Evolutionary conservation across 2,329 filamentous ascomycete species (phyloP).

Genomic region (Spiromastix sp.): DNA sequence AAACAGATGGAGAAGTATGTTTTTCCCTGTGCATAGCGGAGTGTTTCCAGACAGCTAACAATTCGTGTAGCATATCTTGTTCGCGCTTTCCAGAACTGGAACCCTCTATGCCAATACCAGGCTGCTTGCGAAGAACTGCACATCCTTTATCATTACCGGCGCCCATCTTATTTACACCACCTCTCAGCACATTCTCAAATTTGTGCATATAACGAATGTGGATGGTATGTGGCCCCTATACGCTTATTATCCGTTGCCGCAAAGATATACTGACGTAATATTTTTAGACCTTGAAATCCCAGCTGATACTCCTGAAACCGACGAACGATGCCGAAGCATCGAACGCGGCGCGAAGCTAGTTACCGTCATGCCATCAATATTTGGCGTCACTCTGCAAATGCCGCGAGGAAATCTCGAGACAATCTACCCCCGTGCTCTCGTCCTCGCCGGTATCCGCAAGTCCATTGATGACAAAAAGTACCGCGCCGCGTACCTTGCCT

Average conservation of each 20-base stretch:
- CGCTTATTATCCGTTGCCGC: neutral
- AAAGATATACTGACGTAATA: conserved; percentile 14
- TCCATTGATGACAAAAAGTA: conserved; percentile 76
- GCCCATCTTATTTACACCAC: conserved; percentile 87
- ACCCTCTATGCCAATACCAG: conserved; percentile 67
- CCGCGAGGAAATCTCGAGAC: conserved; percentile 92
- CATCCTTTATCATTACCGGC: conserved; percentile 74
- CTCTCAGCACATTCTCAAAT: conserved; percentile 84
- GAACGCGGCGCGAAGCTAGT: conserved; percentile 82
- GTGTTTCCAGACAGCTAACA: conserved; percentile 9
- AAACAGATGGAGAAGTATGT: conserved; percentile 31
- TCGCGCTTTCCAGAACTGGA: conserved; percentile 65
- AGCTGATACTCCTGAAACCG: conserved; percentile 76
- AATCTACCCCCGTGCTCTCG: conserved; percentile 84
- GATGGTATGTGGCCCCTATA: conserved; percentile 44
- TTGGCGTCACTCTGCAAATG: conserved; percentile 85
- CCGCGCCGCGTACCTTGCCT: conserved; percentile 71
- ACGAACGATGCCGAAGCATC: conserved; percentile 84
- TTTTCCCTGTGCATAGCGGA: neutral
- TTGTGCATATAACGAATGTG: conserved; percentile 64
- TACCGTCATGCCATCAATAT: conserved; percentile 78
- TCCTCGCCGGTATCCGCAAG: conserved; percentile 76
- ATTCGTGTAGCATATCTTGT: conserved; percentile 34
- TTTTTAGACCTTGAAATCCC: conserved; percentile 68
- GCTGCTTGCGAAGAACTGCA: conserved; percentile 74